A percentile compares a stretch with the other conserved stretches of the same genome.
These are phyloP conservation scores for Rhodomyrtus psidioides DNA, from an alignment of 441 rosid species.

Conservation along the genomic window DNA sequence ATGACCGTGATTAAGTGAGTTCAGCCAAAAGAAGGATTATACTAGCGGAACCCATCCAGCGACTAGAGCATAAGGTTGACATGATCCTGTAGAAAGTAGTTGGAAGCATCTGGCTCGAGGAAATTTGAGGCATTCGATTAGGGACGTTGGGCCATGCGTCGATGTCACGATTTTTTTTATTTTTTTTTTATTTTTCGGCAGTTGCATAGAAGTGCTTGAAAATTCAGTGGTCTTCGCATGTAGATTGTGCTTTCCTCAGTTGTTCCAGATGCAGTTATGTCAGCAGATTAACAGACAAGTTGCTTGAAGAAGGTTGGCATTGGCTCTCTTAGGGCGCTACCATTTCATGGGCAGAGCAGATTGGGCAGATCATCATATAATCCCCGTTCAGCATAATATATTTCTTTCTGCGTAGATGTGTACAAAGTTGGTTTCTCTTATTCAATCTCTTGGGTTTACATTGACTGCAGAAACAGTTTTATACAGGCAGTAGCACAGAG, in stretches of 20 bases:
- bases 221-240: background rate
- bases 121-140: background rate
- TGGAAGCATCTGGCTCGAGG: background rate
- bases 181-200: background rate
- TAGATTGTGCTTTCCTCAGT: conserved; percentile 25
- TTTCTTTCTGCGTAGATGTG: conserved; percentile 6
- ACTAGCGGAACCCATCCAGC: background rate
- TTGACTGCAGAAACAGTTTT: conserved; percentile 58
- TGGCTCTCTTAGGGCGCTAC: conserved; percentile 62
- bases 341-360: conserved; percentile 77
- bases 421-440: conserved; percentile 3
- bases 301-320: conserved; percentile 89
- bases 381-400: conserved; percentile 73
- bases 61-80: background rate
- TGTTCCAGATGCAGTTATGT: conserved; percentile 60
- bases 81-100: background rate
- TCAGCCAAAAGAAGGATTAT: background rate
- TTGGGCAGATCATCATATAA: conserved; percentile 78
- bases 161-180: background rate
- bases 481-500: conserved; percentile 32
- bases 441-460: conserved; percentile 10
- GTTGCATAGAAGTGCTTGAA: background rate
- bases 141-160: background rate
- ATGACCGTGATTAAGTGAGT: background rate
- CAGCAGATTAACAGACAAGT: conserved; percentile 67